These are phyloP conservation scores for Lepidopterella palustris DNA, from an alignment of 495 filamentous ascomycete species.

Conservation along the genomic window DNA sequence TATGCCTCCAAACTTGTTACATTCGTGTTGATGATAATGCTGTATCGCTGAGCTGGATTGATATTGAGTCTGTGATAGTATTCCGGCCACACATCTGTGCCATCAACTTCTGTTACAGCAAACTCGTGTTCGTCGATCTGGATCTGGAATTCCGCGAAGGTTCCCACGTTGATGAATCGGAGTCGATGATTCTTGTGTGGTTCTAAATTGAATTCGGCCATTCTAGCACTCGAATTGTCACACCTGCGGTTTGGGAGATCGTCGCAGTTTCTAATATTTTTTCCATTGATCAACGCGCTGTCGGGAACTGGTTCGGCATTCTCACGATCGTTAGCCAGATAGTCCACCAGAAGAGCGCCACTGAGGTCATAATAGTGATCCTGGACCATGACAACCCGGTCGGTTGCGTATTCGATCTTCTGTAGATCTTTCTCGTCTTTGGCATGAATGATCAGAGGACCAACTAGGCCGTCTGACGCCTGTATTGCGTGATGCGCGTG, in stretches of 20 bases:
- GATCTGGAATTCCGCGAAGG: slow-evolving; percentile 24
- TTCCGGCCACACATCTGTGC: slow-evolving; percentile 19
- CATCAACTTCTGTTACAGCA: slow-evolving; percentile 24
- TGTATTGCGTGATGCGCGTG: slow-evolving; percentile 34
- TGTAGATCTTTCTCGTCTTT: slow-evolving; percentile 39
- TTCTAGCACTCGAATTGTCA: slow-evolving; percentile 19
- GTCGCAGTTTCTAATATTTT: slow-evolving; percentile 45
- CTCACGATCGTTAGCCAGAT: slow-evolving; percentile 48
- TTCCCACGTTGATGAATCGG: slow-evolving; percentile 34
- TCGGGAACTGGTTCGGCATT: slow-evolving; percentile 35
- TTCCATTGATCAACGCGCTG: slow-evolving; percentile 54
- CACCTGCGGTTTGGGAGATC: slow-evolving; percentile 43
- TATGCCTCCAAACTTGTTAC: slow-evolving; percentile 36
- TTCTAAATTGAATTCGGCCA: slow-evolving; percentile 25
- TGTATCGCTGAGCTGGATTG: slow-evolving; percentile 36
- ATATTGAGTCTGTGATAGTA: slow-evolving; percentile 32
- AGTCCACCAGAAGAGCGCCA: slow-evolving; percentile 42
- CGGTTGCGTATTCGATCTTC: slow-evolving; percentile 42
- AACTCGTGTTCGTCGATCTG: slow-evolving; percentile 30
- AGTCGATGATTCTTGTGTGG: slow-evolving; percentile 28
- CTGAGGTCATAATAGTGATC: slow-evolving; percentile 55
- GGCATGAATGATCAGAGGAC: slow-evolving; percentile 50
- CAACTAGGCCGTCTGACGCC: slow-evolving; percentile 48
- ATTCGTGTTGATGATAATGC: slow-evolving; percentile 32
- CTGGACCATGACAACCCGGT: slow-evolving; percentile 50